Evolutionary conservation across 257 asterid species (phyloP).

Genomic region (Fraxinus quadrangulata): DNA sequence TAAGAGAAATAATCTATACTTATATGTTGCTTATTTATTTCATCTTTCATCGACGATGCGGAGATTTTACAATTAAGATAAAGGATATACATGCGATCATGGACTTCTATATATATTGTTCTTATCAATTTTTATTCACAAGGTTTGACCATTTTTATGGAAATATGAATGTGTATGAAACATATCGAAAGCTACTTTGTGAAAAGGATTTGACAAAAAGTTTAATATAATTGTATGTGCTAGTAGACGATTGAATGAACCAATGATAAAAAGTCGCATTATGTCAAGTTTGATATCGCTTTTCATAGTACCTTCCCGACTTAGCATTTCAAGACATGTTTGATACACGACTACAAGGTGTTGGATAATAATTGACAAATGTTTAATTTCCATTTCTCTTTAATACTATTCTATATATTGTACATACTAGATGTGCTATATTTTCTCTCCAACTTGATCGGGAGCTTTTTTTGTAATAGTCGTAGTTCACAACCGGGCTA

Average conservation of each 20-base stretch:
- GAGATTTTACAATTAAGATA: not conserved
- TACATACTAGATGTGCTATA: no score
- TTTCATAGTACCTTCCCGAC: conserved; percentile 35
- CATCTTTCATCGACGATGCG: not conserved
- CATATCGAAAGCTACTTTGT: not conserved
- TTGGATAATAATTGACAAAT: not conserved
- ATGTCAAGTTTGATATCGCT: no score
- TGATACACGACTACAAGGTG: not conserved
- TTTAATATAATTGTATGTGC: no score
- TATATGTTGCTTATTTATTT: no score
- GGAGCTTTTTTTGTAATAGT: no score
- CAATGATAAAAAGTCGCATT: no score
- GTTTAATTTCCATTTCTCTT: no score
- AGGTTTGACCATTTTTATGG: conserved; percentile 31
- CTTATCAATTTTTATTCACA: conserved; percentile 19
- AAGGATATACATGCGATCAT: not conserved
- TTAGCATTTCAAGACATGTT: not conserved
- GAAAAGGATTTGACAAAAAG: no score
- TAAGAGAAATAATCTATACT: conserved; percentile 4
- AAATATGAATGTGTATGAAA: conserved; percentile 12
- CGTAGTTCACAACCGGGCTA: no score
- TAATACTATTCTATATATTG: no score
- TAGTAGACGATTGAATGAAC: no score
- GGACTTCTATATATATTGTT: not conserved
- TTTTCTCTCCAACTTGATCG: no score